Percentiles rank a stretch among this genome's conserved stretches.
Conservation (phyloP, 495 filamentous ascomycete genomes). For the Daldinia bambusicola region DNA sequence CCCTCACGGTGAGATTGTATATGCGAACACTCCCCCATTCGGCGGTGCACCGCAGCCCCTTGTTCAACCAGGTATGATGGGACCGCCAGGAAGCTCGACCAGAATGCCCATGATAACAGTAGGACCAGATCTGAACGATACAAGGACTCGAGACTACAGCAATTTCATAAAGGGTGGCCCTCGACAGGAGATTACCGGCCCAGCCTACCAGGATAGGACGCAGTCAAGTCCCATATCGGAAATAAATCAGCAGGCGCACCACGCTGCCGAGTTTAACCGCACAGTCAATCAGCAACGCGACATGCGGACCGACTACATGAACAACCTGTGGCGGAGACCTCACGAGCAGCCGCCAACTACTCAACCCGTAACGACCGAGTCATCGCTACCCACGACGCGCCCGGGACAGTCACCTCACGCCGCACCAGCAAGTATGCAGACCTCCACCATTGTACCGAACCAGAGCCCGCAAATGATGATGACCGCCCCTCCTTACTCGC, state of each 20-base stretch:
- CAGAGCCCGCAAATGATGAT: conserved; percentile 68
- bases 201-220: conserved; percentile 87
- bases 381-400: conserved; percentile 57
- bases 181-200: conserved; percentile 88
- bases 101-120: conserved; percentile 88
- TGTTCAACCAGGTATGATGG: conserved; percentile 75
- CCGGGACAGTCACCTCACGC: conserved; percentile 62
- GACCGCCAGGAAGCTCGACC: conserved; percentile 69
- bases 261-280: conserved; percentile 92
- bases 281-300: conserved; percentile 76
- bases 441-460: conserved; percentile 57
- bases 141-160: conserved; percentile 81
- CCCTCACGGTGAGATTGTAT: conserved; percentile 80
- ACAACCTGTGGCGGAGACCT: conserved; percentile 78
- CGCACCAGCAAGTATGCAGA: conserved; percentile 53
- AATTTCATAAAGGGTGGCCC: conserved; percentile 77
- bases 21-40: conserved; percentile 78
- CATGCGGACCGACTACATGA: conserved; percentile 77
- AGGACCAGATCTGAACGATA: conserved; percentile 78
- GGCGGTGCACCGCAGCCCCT: conserved; percentile 70
- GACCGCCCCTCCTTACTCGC: conserved; percentile 62
- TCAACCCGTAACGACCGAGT: conserved; percentile 60
- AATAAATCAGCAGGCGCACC: conserved; percentile 85
- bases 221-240: conserved; percentile 83
- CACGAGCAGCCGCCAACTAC: conserved; percentile 74